Percentiles rank a stretch among this genome's conserved stretches.
These are phyloP conservation scores for Vaccinium corymbosum DNA, from an alignment of 148 eudicot species.

Conservation along the genomic window DNA sequence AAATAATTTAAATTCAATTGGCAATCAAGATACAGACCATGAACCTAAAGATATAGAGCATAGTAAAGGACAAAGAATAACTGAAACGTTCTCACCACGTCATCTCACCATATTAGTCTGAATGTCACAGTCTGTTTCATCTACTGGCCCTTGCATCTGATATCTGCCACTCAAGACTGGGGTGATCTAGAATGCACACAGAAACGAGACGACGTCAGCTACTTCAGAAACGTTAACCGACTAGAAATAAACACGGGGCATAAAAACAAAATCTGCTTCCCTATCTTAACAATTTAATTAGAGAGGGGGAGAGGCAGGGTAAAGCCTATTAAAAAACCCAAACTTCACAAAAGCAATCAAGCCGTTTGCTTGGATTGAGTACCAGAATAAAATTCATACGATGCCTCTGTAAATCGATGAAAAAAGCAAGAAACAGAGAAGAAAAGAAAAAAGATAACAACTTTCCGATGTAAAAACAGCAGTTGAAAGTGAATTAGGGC, in stretches of 20 bases:
- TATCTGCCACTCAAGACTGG: constrained; percentile 28
- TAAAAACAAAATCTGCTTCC: background rate
- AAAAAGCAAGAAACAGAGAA: background rate
- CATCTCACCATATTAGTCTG: constrained; percentile 32
- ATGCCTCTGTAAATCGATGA: background rate
- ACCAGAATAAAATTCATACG: background rate
- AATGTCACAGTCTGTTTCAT: constrained; percentile 17
- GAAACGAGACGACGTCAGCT: background rate
- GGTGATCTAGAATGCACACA: constrained; percentile 22
- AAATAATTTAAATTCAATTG: background rate
- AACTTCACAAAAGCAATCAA: background rate
- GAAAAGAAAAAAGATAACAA: background rate
- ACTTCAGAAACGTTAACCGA: background rate
- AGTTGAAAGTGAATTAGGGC: background rate
- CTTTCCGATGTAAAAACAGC: background rate
- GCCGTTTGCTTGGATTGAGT: background rate
- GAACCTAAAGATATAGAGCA: background rate
- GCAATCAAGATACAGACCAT: background rate
- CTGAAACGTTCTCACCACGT: constrained; percentile 18
- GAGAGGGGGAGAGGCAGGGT: background rate
- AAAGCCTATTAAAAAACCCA: background rate
- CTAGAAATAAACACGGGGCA: background rate
- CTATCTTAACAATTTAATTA: background rate
- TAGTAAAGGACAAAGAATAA: constrained; percentile 1
- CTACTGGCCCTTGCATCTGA: constrained; percentile 25